A percentile compares a stretch with the other conserved stretches of the same genome.
These are phyloP conservation scores for Tetracladium maxilliforme DNA, from an alignment of 2,329 filamentous ascomycete genomes.

Conservation along the genomic window DNA sequence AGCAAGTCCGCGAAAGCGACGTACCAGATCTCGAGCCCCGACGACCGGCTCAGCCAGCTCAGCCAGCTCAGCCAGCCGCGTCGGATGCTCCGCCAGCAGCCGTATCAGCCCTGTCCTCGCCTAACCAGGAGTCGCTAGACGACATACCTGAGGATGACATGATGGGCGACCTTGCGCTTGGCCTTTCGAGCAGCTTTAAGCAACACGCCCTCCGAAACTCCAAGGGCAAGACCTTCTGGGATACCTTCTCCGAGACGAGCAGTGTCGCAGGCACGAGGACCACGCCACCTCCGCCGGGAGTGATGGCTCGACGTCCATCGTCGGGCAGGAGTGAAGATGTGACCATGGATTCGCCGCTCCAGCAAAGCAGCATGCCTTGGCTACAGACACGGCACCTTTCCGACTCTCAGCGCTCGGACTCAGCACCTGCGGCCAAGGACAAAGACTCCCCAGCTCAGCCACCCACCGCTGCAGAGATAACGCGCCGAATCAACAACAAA, in stretches of 20 bases:
- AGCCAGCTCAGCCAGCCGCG: constrained; percentile 19
- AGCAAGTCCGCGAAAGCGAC: constrained; percentile 86
- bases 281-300: constrained; percentile 33
- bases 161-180: constrained; percentile 36
- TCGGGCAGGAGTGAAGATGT: constrained; percentile 55
- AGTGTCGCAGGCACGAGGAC: too few species aligned
- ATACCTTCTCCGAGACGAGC: constrained; percentile 56
- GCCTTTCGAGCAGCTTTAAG: constrained; percentile 55
- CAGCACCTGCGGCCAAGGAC: constrained; percentile 9
- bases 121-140: constrained; percentile 50
- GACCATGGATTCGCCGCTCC: constrained; percentile 54
- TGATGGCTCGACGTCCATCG: constrained; percentile 42
- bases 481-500: constrained; percentile 65
- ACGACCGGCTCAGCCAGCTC: too few species aligned
- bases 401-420: constrained; percentile 10
- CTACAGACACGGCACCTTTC: constrained; percentile 6
- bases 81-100: constrained; percentile 31
- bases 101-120: constrained; percentile 55
- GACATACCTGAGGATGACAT: constrained; percentile 57
- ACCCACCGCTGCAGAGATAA: constrained; percentile 59
- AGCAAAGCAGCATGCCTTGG: constrained; percentile 14
- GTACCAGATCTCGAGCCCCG: constrained; percentile 41
- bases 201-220: constrained; percentile 59
- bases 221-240: constrained; percentile 64
- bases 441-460: constrained; percentile 6